These are phyloP conservation scores for Jamesozyma gamospora DNA, from an alignment of 805 yeast genomes.

Conservation along the genomic window DNA sequence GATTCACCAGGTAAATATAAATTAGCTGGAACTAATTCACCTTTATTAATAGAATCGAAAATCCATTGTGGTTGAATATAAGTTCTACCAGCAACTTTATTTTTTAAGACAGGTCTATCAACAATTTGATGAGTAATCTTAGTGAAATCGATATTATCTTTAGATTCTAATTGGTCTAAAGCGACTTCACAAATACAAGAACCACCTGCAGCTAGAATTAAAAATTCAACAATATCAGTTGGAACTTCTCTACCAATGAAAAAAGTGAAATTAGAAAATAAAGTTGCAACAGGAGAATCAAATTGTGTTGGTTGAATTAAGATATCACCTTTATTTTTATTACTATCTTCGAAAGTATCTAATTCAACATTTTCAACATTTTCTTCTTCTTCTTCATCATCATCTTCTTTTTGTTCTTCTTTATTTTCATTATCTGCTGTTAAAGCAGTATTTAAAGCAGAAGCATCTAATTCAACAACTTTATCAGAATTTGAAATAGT, in stretches of 20 bases:
- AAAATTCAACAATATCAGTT: slow-evolving; percentile 78
- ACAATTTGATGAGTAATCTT: slow-evolving; percentile 85
- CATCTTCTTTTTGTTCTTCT: slow-evolving; percentile 31
- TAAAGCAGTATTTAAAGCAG: slow-evolving; percentile 47
- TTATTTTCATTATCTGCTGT: slow-evolving; percentile 33
- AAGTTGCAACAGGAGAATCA: slow-evolving; percentile 48
- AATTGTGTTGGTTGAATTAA: slow-evolving; percentile 61
- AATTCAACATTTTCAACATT: slow-evolving; percentile 41
- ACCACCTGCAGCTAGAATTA: slow-evolving; percentile 82
- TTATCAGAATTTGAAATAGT: slow-evolving; percentile 11
- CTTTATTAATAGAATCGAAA: slow-evolving; percentile 80
- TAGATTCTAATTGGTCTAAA: slow-evolving; percentile 54
- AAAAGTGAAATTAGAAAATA: slow-evolving; percentile 70
- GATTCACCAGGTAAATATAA: slow-evolving; percentile 89
- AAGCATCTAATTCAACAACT: slow-evolving; percentile 28
- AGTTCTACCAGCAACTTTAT: slow-evolving; percentile 82
- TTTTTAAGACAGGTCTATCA: slow-evolving; percentile 76
- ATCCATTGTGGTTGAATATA: slow-evolving; percentile 98
- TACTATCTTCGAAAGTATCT: slow-evolving; percentile 62
- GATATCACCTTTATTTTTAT: slow-evolving; percentile 54
- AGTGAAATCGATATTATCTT: slow-evolving; percentile 45
- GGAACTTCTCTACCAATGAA: slow-evolving; percentile 94
- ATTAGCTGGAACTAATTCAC: slow-evolving; percentile 62
- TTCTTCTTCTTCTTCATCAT: slow-evolving; percentile 29
- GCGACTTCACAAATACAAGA: slow-evolving; percentile 76